Evolutionary conservation across 2,329 filamentous ascomycete species (phyloP), one percentile per base, ranked within the genome.

Genomic region (Cladosporium sp.): DNA sequence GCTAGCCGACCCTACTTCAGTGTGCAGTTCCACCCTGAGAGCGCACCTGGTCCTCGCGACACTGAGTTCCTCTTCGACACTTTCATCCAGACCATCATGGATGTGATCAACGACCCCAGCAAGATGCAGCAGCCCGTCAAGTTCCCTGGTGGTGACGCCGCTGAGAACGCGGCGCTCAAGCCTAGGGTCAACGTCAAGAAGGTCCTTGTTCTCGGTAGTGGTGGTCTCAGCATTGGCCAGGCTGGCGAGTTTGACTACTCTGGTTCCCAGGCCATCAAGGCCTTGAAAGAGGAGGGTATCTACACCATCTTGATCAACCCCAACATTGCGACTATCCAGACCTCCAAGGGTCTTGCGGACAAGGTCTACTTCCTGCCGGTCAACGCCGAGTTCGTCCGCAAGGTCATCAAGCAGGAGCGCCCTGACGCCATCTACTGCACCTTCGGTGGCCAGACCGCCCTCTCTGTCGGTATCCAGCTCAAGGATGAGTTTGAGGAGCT

Each of bases 191-290:
- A 83, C 54, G 89, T 92, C 62, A 95, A 95, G 79, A 97, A 97
- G 77, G 91, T 95, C 11, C 82, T 98, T 53, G 86, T 98, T 28
- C 82, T 98, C 48, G 93, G 93, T 56, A 92, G 87, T 72, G 93
- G 93, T 73, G 93, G 93, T 73, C 80, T 98, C 58, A 95, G 89
- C 71, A 98, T 98, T 70, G 93, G 93, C 11, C 93, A 98, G 72
- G 93, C 93, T 59, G 93, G 93, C 71, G 93, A 98, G 71, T 98
- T 98, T 62, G 93, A 98, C 70, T 98, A 98, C 76, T 97, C 93
- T 50, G 93, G 93, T 58, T 95, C 88, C 71, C 93, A 98, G 72
- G 93, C 92, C 43, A 97, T 98, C 78, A 98, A 98, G 77, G 93
- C 93, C 35, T 70, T 98, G 63, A 97, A 97, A 74, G 87, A 97